Conservation (phyloP, 495 filamentous ascomycete genomes). For the Cryomyces minteri region DNA sequence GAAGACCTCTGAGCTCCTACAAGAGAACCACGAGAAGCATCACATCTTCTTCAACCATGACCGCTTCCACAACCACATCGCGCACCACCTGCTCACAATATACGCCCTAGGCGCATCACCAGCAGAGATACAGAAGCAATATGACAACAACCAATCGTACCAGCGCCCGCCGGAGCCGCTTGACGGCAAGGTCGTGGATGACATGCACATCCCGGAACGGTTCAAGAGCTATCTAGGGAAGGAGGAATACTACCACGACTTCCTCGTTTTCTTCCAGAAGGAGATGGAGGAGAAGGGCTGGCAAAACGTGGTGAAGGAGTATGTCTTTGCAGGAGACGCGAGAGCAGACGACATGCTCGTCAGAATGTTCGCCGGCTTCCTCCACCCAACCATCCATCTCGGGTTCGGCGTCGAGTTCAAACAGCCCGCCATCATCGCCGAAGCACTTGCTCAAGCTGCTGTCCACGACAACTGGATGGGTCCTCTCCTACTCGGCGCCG, state of each 20-base stretch:
- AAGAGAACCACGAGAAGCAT: slow-evolving; percentile 54
- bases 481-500: slow-evolving; percentile 30
- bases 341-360: slow-evolving; percentile 41
- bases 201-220: slow-evolving; percentile 30
- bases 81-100: slow-evolving; percentile 54
- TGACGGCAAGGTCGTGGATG: slow-evolving; percentile 26
- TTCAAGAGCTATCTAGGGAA: slow-evolving; percentile 35
- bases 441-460: slow-evolving; percentile 59
- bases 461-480: slow-evolving; percentile 35
- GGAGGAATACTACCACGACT: slow-evolving; percentile 42
- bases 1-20: slow-evolving; percentile 43
- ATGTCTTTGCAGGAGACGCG: slow-evolving; percentile 44
- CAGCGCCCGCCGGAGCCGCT: slow-evolving; percentile 31
- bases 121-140: slow-evolving; percentile 34
- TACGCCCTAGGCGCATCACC: slow-evolving; percentile 54
- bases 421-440: slow-evolving; percentile 64
- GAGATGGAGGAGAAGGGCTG: slow-evolving; percentile 49
- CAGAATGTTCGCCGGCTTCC: slow-evolving; percentile 39
- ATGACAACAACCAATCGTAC: slow-evolving; percentile 38
- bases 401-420: slow-evolving; percentile 68
- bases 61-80: slow-evolving; percentile 49
- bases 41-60: slow-evolving; percentile 60
- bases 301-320: slow-evolving; percentile 37
- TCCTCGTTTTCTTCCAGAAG: slow-evolving; percentile 49
- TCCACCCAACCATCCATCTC: slow-evolving; percentile 74